phyloP scores from a whole-genome alignment of 2,329 filamentous ascomycete species.

The Colletotrichum sidae region DNA sequence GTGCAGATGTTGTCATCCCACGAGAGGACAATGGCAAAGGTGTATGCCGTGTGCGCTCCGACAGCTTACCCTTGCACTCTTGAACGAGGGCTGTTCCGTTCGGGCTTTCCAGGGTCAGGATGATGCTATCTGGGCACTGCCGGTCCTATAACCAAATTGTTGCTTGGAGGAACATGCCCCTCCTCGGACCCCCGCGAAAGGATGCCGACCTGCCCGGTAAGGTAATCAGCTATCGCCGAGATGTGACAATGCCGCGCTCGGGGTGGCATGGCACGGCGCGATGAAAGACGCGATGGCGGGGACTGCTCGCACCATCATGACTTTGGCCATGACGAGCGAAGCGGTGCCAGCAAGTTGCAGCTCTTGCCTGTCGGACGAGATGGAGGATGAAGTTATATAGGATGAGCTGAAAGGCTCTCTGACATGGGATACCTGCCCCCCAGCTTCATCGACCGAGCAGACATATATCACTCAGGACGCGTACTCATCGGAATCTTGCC shows the following conservation, averaged over 20 bases:
- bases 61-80: neutral
- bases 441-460: neutral
- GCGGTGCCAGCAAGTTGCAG: neutral
- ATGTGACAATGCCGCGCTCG: slow-evolving; percentile 4
- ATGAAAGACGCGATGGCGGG: slow-evolving; percentile 20
- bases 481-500: neutral
- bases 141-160: neutral
- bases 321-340: neutral
- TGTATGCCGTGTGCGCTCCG: neutral
- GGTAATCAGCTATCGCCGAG: slow-evolving; percentile 13
- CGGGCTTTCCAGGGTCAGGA: neutral
- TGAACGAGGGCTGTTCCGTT: neutral
- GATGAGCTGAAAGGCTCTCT: neutral
- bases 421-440: neutral
- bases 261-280: slow-evolving; percentile 11
- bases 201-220: neutral
- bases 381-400: neutral
- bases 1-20: neutral
- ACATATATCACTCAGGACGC: neutral
- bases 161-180: neutral
- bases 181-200: neutral
- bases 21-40: neutral
- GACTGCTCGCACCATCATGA: slow-evolving; percentile 13
- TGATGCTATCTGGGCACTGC: no score
- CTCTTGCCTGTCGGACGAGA: no score